Percentiles rank a stretch among this genome's conserved stretches.
Evolutionary conservation across 108 stramenopile species (phyloP).

Genomic region (Pelagomonas calceolata): DNA sequence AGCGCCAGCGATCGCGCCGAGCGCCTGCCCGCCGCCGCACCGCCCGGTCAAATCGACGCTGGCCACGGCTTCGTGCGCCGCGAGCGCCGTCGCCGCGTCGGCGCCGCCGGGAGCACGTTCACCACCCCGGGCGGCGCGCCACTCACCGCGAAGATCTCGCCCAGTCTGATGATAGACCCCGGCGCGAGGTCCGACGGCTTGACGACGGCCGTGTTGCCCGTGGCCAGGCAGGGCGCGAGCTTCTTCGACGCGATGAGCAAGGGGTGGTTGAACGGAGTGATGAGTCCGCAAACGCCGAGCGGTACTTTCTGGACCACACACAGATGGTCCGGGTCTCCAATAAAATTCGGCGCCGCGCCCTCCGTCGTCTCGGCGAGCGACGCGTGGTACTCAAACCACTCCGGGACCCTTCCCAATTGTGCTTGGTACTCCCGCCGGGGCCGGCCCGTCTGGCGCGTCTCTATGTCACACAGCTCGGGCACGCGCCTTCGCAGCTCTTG

Average conservation of each 20-base stretch:
- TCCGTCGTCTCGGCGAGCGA: background rate
- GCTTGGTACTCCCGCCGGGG: slow-evolving; percentile 87
- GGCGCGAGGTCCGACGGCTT: slow-evolving; percentile 62
- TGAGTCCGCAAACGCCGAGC: slow-evolving; percentile 76
- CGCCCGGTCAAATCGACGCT: slow-evolving; percentile 20
- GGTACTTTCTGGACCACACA: slow-evolving; percentile 74
- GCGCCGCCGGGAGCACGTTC: slow-evolving; percentile 55
- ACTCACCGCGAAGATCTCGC: slow-evolving; percentile 43
- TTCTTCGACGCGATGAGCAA: slow-evolving; percentile 93
- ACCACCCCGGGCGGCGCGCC: slow-evolving; percentile 68
- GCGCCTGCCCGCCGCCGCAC: slow-evolving; percentile 11
- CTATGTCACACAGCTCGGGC: slow-evolving; percentile 67
- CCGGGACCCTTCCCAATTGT: slow-evolving; percentile 87
- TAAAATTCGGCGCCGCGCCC: slow-evolving; percentile 34
- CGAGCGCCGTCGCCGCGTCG: slow-evolving; percentile 11
- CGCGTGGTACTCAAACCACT: slow-evolving; percentile 76
- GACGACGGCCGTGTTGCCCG: slow-evolving; percentile 81
- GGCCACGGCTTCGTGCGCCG: slow-evolving; percentile 6
- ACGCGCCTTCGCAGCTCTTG: slow-evolving; percentile 59
- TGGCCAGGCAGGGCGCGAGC: slow-evolving; percentile 81
- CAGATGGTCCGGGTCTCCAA: slow-evolving; percentile 58
- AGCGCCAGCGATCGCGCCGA: slow-evolving; percentile 11
- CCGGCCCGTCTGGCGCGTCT: slow-evolving; percentile 89
- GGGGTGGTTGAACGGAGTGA: slow-evolving; percentile 92
- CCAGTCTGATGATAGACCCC: slow-evolving; percentile 13